Evolutionary conservation across 2,329 filamentous ascomycete genomes (phyloP).

Genomic region (Talaromyces sp.): DNA sequence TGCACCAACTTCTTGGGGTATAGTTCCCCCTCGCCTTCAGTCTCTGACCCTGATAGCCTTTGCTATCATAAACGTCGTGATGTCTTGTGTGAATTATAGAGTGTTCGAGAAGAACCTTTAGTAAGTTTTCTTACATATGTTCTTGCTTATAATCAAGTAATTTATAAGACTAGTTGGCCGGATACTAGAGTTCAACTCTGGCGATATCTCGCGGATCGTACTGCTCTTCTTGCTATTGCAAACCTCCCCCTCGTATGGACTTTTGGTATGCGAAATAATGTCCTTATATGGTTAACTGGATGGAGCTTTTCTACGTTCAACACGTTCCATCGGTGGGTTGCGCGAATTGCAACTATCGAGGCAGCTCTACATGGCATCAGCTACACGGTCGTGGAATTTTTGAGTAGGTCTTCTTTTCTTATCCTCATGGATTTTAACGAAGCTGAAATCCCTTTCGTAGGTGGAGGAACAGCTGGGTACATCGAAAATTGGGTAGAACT

Average conservation of each 20-base stretch:
- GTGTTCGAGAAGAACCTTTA: conserved; percentile 13
- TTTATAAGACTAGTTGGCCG: background rate
- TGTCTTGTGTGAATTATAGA: conserved; percentile 14
- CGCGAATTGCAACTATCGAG: background rate
- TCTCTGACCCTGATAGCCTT: conserved; percentile 10
- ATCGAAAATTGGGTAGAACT: background rate
- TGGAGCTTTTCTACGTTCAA: background rate
- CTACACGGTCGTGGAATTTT: background rate
- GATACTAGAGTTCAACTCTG: background rate
- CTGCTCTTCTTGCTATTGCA: background rate
- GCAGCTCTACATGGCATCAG: background rate
- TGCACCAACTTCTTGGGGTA: conserved; percentile 8
- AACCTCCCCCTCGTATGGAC: background rate
- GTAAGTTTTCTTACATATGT: no score
- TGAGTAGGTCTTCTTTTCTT: background rate
- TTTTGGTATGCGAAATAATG: background rate
- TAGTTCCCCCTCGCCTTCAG: conserved; percentile 12
- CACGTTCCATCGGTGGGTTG: background rate
- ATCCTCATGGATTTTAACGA: no score
- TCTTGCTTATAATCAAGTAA: no score
- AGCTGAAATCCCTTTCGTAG: no score
- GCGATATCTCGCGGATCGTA: background rate
- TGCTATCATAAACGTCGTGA: conserved; percentile 12
- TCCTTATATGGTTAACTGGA: background rate
- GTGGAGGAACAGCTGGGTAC: background rate